Evolutionary conservation across 177 flowering plant species (phyloP).

Genomic region (Vitis hybrid): DNA sequence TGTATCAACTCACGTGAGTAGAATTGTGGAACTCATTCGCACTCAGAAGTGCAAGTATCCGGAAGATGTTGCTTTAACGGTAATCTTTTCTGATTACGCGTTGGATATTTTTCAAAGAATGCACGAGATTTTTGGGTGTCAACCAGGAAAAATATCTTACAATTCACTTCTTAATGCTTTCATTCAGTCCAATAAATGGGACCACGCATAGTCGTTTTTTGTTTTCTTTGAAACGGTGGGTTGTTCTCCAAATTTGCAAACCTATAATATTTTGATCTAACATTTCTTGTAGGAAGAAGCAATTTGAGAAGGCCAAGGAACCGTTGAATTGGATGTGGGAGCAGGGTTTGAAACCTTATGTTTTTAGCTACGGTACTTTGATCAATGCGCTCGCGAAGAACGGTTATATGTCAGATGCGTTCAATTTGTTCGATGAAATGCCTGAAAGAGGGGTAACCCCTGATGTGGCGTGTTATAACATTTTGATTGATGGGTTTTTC

Average conservation of each 20-base stretch:
- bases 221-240: conserved; percentile 47
- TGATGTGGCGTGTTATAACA: conserved; percentile 75
- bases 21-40: conserved; percentile 51
- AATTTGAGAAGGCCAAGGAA: conserved; percentile 48
- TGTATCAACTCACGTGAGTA: conserved; percentile 28
- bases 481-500: conserved; percentile 80
- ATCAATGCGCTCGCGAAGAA: conserved; percentile 47
- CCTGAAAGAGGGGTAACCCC: conserved; percentile 54
- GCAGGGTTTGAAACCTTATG: conserved; percentile 49
- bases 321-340: conserved; percentile 54
- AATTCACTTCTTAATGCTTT: conserved; percentile 73
- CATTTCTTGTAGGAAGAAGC: conserved; percentile 50
- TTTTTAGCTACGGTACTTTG: conserved; percentile 55
- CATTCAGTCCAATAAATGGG: conserved; percentile 55
- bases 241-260: conserved; percentile 60
- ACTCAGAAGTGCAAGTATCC: conserved; percentile 44
- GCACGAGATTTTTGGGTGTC: conserved; percentile 65
- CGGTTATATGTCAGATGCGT: conserved; percentile 45
- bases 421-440: conserved; percentile 88
- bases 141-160: conserved; percentile 64
- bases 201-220: conserved; percentile 54
- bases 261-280: conserved; percentile 72
- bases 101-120: conserved; percentile 56
- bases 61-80: conserved; percentile 69
- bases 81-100: conserved; percentile 46